A percentile compares a stretch with the other conserved stretches of the same genome.
Evolutionary conservation across 1,284 basidiomycete genomes (phyloP).

Genomic region (Ustilago bromivora): DNA sequence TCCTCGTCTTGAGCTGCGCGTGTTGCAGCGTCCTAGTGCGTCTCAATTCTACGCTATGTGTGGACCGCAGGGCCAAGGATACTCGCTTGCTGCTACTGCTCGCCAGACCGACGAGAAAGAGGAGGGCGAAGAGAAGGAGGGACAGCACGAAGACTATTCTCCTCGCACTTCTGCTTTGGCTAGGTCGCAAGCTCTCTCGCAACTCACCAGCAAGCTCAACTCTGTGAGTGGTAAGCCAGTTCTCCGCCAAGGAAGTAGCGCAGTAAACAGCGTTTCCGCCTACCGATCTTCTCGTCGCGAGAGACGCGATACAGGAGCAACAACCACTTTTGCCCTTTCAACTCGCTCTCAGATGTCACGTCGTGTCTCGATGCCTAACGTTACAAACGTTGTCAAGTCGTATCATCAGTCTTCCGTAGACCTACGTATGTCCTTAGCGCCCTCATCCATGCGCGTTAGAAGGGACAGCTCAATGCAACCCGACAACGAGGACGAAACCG

Average conservation of each 20-base stretch:
- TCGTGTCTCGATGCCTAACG: conserved; percentile 21
- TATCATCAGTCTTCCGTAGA: neutral
- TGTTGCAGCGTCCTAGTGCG: conserved; percentile 21
- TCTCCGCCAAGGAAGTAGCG: neutral
- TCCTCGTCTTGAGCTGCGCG: conserved; percentile 32
- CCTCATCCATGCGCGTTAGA: conserved; percentile 5
- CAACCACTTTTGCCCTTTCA: conserved; percentile 13
- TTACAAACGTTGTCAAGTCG: neutral
- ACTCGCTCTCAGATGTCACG: conserved; percentile 9
- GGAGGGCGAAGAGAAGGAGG: neutral
- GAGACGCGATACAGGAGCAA: conserved; percentile 18
- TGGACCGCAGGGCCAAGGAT: neutral
- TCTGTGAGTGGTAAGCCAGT: neutral
- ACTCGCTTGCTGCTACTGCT: conserved; percentile 21
- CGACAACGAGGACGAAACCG: conserved; percentile 16
- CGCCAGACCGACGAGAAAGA: conserved; percentile 5
- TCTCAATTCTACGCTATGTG: conserved; percentile 20
- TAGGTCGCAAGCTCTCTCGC: conserved; percentile 12
- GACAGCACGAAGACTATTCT: conserved; percentile 8
- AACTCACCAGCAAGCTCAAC: conserved; percentile 16
- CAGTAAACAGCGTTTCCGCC: neutral
- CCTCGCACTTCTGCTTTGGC: conserved; percentile 16
- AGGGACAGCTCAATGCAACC: conserved; percentile 9
- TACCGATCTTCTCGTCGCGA: neutral
- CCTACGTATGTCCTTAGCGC: conserved; percentile 17